Evolutionary conservation across 2,329 filamentous ascomycete genomes (phyloP).

Genomic region (Coniochaeta hoffmannii): DNA sequence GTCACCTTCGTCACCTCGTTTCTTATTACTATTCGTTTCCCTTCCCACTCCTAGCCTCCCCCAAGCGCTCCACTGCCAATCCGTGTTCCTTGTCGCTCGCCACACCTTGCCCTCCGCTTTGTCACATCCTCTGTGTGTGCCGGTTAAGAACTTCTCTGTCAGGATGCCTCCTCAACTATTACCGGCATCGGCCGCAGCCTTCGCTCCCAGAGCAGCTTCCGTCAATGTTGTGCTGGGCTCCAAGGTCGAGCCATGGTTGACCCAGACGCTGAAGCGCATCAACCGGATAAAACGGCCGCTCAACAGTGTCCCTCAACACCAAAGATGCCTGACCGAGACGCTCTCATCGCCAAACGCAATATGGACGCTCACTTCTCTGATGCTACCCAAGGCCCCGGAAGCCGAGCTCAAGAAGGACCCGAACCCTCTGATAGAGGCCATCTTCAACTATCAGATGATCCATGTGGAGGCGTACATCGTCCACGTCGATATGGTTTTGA

Average conservation of each 20-base stretch:
- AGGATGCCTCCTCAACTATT: constrained; percentile 86
- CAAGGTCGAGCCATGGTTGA: constrained; percentile 95
- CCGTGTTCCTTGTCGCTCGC: constrained; percentile 12
- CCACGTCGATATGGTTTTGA: constrained; percentile 96
- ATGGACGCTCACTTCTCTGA: constrained; percentile 88
- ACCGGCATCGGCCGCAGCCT: constrained; percentile 91
- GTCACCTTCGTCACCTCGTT: constrained; percentile 37
- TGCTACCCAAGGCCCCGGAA: constrained; percentile 85
- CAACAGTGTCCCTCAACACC: constrained; percentile 94
- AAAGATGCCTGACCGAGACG: constrained; percentile 89
- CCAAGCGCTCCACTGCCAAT: constrained; percentile 31
- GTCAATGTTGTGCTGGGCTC: constrained; percentile 91
- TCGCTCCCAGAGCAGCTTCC: constrained; percentile 80
- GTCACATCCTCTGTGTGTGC: constrained; percentile 23
- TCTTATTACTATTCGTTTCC: constrained; percentile 30
- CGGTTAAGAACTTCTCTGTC: constrained; percentile 15
- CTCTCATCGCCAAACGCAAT: constrained; percentile 84
- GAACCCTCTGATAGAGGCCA: constrained; percentile 75
- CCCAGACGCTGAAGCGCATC: constrained; percentile 91
- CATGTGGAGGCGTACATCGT: constrained; percentile 97
- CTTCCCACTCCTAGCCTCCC: constrained; percentile 18
- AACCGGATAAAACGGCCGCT: constrained; percentile 94
- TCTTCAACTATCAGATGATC: constrained; percentile 89
- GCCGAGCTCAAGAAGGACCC: constrained; percentile 74
- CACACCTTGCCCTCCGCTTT: constrained; percentile 10